phyloP scores from a whole-genome alignment of 768 basidiomycete species.

The Russula compacta region DNA sequence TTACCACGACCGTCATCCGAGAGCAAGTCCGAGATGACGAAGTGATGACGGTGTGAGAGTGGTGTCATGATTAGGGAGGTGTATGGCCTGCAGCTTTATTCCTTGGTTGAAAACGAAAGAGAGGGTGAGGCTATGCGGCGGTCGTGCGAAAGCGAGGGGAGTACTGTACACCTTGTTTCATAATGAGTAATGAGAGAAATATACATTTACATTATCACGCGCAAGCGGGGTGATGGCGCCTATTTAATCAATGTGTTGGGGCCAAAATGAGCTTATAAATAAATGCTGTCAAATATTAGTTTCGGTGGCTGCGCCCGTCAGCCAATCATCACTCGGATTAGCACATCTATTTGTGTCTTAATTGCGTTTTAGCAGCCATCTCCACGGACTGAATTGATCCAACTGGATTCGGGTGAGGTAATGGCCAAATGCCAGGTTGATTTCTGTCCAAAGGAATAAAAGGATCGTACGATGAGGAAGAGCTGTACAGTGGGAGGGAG shows the following conservation, averaged over 20 bases:
- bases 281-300: not conserved
- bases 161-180: not conserved
- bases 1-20: not conserved
- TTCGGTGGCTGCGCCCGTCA: not conserved
- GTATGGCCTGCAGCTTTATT: not conserved
- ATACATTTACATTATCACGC: not conserved
- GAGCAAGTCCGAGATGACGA: conserved; percentile 3
- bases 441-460: too few species aligned
- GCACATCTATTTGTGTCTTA: not conserved
- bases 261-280: conserved; percentile 9
- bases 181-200: not conserved
- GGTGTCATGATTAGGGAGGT: not conserved
- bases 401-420: not conserved
- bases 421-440: not conserved
- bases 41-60: not conserved
- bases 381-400: conserved; percentile 3
- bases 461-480: not conserved
- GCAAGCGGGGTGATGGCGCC: not conserved
- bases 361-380: conserved; percentile 4
- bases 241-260: not conserved
- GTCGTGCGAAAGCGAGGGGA: not conserved
- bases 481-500: not conserved
- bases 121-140: not conserved
- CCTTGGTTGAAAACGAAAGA: not conserved
- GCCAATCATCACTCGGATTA: not conserved